These are phyloP conservation scores for Fraxinus excelsior DNA, from an alignment of 257 asterid genomes.

Conservation along the genomic window DNA sequence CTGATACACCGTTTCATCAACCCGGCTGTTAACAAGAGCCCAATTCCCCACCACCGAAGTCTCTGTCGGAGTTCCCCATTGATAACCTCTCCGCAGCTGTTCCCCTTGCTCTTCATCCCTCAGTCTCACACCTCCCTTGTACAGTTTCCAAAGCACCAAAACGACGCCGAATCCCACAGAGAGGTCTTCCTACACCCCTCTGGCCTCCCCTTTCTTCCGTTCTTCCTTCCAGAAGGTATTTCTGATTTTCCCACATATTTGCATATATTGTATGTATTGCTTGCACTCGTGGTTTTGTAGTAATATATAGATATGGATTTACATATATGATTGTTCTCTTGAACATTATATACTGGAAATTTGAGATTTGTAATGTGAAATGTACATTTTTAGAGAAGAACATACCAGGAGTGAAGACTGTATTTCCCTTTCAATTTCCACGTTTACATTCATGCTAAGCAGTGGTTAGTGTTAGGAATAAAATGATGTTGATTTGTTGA, in stretches of 20 bases:
- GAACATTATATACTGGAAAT: too few relatives aligned
- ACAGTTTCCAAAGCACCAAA: constrained; percentile 40
- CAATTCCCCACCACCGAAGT: constrained; percentile 27
- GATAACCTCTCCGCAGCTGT: constrained; percentile 41
- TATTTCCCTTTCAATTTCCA: background rate
- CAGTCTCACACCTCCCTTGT: constrained; percentile 40
- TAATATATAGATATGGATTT: too few relatives aligned
- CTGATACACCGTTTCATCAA: constrained; percentile 51
- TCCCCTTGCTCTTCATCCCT: constrained; percentile 45
- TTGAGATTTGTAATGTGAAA: background rate
- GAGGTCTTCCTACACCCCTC: constrained; percentile 66
- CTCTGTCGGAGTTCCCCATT: constrained; percentile 32
- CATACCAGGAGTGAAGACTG: background rate
- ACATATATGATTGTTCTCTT: too few relatives aligned
- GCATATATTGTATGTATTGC: background rate
- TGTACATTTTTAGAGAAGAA: background rate
- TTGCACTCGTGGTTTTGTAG: background rate
- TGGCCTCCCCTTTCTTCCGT: constrained; percentile 78
- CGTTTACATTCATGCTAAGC: background rate
- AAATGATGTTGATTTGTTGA: background rate
- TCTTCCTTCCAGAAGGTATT: constrained; percentile 86
- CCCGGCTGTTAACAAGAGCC: constrained; percentile 18
- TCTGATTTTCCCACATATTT: background rate
- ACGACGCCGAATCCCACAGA: constrained; percentile 38
- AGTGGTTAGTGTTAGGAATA: background rate